These are phyloP conservation scores for Crepidotus sp. DNA, from an alignment of 1,284 basidiomycete species.

Conservation along the genomic window DNA sequence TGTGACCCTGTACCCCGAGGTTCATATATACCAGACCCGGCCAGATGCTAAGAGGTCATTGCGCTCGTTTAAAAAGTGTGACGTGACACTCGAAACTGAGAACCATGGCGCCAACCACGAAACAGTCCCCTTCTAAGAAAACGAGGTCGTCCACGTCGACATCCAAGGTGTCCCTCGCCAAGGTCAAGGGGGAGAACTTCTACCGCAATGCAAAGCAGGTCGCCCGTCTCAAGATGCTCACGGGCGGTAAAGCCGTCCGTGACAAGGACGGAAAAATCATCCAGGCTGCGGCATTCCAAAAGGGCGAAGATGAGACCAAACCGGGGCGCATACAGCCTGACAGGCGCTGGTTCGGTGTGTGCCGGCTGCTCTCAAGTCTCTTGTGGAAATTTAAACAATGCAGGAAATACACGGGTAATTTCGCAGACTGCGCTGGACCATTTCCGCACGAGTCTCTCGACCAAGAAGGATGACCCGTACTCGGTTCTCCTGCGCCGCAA, in stretches of 20 bases:
- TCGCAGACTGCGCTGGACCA: constrained; percentile 93
- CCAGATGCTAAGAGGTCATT: neutral
- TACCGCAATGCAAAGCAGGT: constrained; percentile 88
- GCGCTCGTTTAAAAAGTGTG: constrained; percentile 8
- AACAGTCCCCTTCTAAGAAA: constrained; percentile 39
- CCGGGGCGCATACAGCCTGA: constrained; percentile 90
- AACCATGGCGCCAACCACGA: constrained; percentile 53
- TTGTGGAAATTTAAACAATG: constrained; percentile 6
- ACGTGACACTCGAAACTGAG: no score
- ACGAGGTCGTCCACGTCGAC: constrained; percentile 43
- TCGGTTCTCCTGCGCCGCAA: constrained; percentile 86
- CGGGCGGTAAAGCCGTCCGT: constrained; percentile 80
- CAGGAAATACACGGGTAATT: constrained; percentile 96
- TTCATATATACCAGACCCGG: constrained; percentile 10
- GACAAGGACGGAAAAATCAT: constrained; percentile 87
- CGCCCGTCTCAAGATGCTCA: constrained; percentile 80
- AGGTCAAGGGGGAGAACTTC: constrained; percentile 87
- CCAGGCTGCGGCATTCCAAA: constrained; percentile 89
- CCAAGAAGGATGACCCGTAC: constrained; percentile 87
- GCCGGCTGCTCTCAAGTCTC: constrained; percentile 7
- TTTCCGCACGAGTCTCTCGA: constrained; percentile 78
- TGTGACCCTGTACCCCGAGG: constrained; percentile 3
- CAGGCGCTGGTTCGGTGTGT: constrained; percentile 89
- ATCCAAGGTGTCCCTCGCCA: constrained; percentile 50
- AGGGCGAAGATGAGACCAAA: constrained; percentile 79